Conservation (phyloP, 495 filamentous ascomycete genomes). For the Bathelium albidoporum region DNA sequence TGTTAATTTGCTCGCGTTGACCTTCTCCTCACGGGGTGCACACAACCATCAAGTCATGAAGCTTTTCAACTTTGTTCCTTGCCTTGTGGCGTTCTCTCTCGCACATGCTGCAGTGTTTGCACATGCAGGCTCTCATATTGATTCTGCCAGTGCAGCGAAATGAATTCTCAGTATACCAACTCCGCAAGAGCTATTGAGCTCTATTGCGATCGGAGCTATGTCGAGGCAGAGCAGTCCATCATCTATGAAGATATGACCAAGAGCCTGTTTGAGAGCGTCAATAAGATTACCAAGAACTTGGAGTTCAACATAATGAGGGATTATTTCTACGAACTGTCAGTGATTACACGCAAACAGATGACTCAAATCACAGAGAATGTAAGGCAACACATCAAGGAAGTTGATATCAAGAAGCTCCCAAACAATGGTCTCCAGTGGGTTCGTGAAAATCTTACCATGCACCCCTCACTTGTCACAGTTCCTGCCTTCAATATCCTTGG, state of each 20-base stretch:
- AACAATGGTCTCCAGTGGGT: background rate
- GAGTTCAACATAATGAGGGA: background rate
- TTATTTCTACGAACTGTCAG: too few relatives aligned
- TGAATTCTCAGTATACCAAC: background rate
- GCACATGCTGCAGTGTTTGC: background rate
- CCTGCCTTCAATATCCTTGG: background rate
- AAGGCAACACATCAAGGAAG: background rate
- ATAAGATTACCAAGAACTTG: background rate
- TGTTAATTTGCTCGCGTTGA: too few relatives aligned
- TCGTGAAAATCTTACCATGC: background rate
- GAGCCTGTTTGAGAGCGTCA: background rate
- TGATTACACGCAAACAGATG: background rate
- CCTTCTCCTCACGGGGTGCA: too few relatives aligned
- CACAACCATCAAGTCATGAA: too few relatives aligned
- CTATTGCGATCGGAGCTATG: background rate
- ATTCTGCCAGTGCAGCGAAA: background rate
- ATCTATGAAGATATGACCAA: background rate
- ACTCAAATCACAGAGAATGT: background rate
- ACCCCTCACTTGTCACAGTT: background rate
- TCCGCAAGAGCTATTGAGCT: background rate
- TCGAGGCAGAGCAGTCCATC: background rate
- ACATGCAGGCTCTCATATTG: background rate
- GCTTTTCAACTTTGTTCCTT: background rate
- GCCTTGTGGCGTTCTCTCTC: background rate
- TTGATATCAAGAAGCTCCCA: background rate